Conservation (phyloP, 2,329 filamentous ascomycete genomes). For the Mollisiaceae sp. region DNA sequence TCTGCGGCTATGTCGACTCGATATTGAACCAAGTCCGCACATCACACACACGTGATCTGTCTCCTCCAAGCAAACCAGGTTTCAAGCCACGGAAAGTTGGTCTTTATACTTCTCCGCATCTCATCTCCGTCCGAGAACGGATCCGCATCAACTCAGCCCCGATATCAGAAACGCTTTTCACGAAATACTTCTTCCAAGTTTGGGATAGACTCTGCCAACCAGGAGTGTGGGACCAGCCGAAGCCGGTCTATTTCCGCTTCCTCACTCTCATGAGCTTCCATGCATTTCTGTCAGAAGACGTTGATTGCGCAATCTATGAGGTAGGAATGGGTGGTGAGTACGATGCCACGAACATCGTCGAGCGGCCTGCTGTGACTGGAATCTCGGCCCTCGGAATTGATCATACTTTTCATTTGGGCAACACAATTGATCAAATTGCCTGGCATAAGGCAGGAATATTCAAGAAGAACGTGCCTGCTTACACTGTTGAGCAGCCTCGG, state of each 20-base stretch:
- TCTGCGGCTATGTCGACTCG: constrained; percentile 69
- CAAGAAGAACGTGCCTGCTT: constrained; percentile 62
- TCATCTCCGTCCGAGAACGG: constrained; percentile 69
- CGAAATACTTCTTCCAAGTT: constrained; percentile 70
- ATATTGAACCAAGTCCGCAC: constrained; percentile 60
- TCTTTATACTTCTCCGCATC: constrained; percentile 72
- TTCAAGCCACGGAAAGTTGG: constrained; percentile 49
- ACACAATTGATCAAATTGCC: constrained; percentile 68
- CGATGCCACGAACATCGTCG: constrained; percentile 71
- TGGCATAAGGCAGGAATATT: constrained; percentile 79
- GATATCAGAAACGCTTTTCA: constrained; percentile 62
- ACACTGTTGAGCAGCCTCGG: constrained; percentile 59
- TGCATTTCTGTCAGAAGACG: constrained; percentile 65
- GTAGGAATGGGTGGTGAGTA: constrained; percentile 71
- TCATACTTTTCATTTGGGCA: constrained; percentile 66
- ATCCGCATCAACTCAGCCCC: constrained; percentile 66
- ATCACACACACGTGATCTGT: neutral
- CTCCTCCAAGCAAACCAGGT: constrained; percentile 30
- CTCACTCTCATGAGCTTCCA: constrained; percentile 72
- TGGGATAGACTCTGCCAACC: constrained; percentile 59
- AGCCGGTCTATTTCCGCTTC: constrained; percentile 63
- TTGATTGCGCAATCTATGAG: constrained; percentile 69
- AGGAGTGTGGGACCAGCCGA: constrained; percentile 45
- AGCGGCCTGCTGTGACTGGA: constrained; percentile 60
- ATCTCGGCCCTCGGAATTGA: constrained; percentile 73